These are phyloP conservation scores for Capsella rubella DNA, from an alignment of 441 rosid genomes.

Conservation along the genomic window DNA sequence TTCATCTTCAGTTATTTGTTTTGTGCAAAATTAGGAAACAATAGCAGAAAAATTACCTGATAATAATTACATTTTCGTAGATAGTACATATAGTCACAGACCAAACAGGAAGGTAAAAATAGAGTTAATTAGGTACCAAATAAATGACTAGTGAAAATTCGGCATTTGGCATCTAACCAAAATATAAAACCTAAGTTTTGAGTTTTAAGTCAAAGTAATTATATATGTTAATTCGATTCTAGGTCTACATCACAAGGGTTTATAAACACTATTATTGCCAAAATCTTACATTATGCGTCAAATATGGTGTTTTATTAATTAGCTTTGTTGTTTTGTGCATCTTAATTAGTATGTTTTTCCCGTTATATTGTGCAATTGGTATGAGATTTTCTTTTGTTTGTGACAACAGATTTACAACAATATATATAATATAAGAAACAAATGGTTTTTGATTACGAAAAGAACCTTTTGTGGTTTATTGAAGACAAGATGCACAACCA, in stretches of 20 bases:
- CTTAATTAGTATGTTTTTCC: too few relatives aligned
- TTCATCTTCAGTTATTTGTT: not conserved
- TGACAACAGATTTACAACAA: not conserved
- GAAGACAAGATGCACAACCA: too few relatives aligned
- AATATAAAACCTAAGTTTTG: not conserved
- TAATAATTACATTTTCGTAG: not conserved
- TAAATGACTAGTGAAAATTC: not conserved
- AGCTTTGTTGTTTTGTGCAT: too few relatives aligned
- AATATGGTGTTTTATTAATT: too few relatives aligned
- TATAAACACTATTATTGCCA: not conserved
- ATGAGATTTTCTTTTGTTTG: not conserved
- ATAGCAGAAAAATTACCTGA: not conserved
- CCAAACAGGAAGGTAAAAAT: not conserved
- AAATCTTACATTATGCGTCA: too few relatives aligned
- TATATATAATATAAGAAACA: too few relatives aligned
- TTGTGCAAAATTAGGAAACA: not conserved
- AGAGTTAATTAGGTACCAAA: slow-evolving; percentile 1
- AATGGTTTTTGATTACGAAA: too few relatives aligned
- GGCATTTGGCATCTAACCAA: not conserved
- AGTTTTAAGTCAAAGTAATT: not conserved
- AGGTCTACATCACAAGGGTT: not conserved
- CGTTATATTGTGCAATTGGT: not conserved
- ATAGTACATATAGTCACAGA: not conserved
- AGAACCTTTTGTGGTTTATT: too few relatives aligned
- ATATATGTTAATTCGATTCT: too few relatives aligned